Evolutionary conservation across 2,329 filamentous ascomycete species (phyloP), one percentile per base, ranked within the genome.

Genomic region (Pseudonectria foliicola): DNA sequence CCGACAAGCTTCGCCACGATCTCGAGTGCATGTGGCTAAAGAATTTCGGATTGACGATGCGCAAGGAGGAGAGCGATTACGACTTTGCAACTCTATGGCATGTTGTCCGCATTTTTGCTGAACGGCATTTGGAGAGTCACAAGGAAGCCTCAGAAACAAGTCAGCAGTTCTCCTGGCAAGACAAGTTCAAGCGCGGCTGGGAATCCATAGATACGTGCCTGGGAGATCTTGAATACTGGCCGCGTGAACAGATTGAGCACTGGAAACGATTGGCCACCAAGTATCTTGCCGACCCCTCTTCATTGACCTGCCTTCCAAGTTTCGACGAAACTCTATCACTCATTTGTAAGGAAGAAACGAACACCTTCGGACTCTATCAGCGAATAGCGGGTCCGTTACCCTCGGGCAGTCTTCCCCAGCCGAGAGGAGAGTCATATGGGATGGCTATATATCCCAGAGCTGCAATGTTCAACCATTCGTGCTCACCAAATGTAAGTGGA

Each of bases 391-490:
- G 53, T 0, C 48, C 48, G 13, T 35, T 45, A 4, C 32, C 37
- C 8, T 32, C 44, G 37, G 37, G 23, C 7, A 38, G 40, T 11
- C 18, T 23, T n/a, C 37, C 34, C 14, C 24, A 30, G 2, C 28
- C 43, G 1, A 38, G 53, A 37, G 53, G 53, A 12, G 43, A 53
- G 29, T 43, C 38, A 0, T 55, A 54, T 13, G 53, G 51, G 5
- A 33, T 55, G 29, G 39, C 43, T 2, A 13, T 55, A 7, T 55
- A 46, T 33, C 52, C 53, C 1, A 46, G 52, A 6, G 53, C 52
- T 4, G 52, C 53, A 10, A 49, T 46, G 30, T 55, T 55, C 7
- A 55, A 55, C 12, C 53, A 55, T 32, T 55, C 53, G 6, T 55
- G 53, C n/a, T 13, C 37, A 10, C 53, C 53, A 10, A 55, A 54